A percentile compares a stretch with the other conserved stretches of the same genome.
phyloP scores from a whole-genome alignment of 2,329 filamentous ascomycete species.

The Teratosphaeria nubilosa region DNA sequence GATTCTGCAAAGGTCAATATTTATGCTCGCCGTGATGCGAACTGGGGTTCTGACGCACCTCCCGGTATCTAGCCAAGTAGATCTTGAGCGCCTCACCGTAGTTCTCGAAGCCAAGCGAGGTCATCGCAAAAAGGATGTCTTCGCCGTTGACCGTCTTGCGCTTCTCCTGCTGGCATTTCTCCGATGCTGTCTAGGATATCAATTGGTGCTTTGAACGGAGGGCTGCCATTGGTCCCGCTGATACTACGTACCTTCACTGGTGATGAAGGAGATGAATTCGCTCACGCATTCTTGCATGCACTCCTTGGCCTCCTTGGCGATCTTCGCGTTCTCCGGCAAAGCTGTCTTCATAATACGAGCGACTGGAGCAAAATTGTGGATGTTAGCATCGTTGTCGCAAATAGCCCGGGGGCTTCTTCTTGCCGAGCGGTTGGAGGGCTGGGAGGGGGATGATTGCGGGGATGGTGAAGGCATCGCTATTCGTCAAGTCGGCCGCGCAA shows the following conservation, averaged over 20 bases:
- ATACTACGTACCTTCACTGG: conserved; percentile 73
- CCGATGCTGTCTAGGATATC: conserved; percentile 57
- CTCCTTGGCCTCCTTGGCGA: conserved; percentile 91
- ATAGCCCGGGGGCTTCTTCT: conserved; percentile 22
- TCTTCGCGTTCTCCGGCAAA: conserved; percentile 95
- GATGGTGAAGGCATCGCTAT: conserved; percentile 36
- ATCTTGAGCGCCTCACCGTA: conserved; percentile 97
- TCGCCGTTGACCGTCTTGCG: conserved; percentile 98
- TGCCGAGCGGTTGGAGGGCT: conserved; percentile 15
- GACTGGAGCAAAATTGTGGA: conserved; percentile 88
- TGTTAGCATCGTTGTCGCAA: conserved; percentile 70
- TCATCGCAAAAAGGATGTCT: conserved; percentile 98
- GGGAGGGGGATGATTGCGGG: conserved; percentile 20
- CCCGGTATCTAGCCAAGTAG: conserved; percentile 92
- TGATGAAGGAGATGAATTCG: conserved; percentile 99
- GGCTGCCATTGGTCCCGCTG: conserved; percentile 8
- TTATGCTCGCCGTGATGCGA: conserved; percentile 8
- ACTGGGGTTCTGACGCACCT: conserved; percentile 58
- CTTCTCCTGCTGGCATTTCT: conserved; percentile 99
- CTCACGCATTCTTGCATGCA: conserved; percentile 99
- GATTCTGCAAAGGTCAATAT: conserved; percentile 48
- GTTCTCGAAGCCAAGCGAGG: conserved; percentile 95
- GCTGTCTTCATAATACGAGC: conserved; percentile 98
- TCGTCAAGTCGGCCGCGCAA: conserved; percentile 23
- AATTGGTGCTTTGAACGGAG: conserved; percentile 3